A percentile compares a stretch with the other conserved stretches of the same genome.
Evolutionary conservation across 257 asterid species (phyloP).

Genomic region (Gentiana straminea): DNA sequence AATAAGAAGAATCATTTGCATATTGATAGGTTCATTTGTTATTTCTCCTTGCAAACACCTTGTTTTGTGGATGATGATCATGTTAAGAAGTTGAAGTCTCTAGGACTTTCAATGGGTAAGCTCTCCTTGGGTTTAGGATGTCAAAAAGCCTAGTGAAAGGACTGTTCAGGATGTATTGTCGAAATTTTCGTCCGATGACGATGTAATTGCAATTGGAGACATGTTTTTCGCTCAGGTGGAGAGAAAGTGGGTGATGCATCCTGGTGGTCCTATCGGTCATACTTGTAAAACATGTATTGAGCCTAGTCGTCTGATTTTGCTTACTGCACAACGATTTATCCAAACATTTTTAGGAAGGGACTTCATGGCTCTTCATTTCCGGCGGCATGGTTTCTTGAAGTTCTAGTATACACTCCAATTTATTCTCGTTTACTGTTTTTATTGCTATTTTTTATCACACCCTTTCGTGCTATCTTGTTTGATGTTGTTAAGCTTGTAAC

Average conservation of each 20-base stretch:
- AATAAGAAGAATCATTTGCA: conserved; percentile 50
- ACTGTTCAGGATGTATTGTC: conserved; percentile 51
- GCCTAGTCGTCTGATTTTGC: conserved; percentile 81
- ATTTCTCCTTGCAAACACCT: conserved; percentile 77
- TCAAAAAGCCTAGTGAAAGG: conserved; percentile 61
- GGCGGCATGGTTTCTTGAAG: conserved; percentile 96
- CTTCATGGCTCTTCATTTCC: conserved; percentile 84
- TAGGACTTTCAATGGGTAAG: conserved; percentile 67
- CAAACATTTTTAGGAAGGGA: conserved; percentile 91
- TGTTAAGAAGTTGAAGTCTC: conserved; percentile 67
- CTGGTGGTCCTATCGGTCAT: conserved; percentile 89
- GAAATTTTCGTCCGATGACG: conserved; percentile 55
- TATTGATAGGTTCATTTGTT: conserved; percentile 68
- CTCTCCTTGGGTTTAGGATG: conserved; percentile 88
- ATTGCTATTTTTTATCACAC: conserved; percentile 9
- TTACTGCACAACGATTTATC: conserved; percentile 89
- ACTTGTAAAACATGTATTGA: conserved; percentile 74
- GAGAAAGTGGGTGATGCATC: conserved; percentile 86
- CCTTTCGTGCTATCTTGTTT: background rate
- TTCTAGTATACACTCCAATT: conserved; percentile 54
- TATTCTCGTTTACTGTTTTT: conserved; percentile 4
- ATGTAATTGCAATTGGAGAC: conserved; percentile 88
- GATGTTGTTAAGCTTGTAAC: too few relatives aligned
- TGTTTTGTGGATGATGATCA: conserved; percentile 85
- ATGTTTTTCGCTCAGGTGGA: conserved; percentile 93